Base-by-base conservation (phyloP, 352 stramenopile genomes). In the Phytopythium mirpurense region DNA sequence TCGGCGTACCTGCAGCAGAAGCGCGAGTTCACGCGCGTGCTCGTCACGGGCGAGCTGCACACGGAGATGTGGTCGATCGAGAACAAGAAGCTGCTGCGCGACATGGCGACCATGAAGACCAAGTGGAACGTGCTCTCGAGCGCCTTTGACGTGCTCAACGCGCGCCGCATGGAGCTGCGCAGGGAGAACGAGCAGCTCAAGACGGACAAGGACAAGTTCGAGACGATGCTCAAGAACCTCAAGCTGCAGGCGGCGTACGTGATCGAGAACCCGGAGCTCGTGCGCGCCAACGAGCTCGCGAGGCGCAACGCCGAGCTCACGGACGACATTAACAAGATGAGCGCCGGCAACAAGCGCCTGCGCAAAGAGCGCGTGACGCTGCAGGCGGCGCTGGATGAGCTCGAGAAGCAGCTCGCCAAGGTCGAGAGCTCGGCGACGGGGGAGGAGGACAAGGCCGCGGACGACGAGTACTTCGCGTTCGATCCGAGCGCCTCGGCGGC, bases 51-150 rank as follows among this genome's bases (percentile, higher is more conserved):
- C 36, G 83, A 94, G 45, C 62, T 94, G 47, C 76, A 89, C 64
- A 89, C 72, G 21, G 83, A 94, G 56, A 85, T 94, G 62, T 94
- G 83, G 83, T 69, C 60, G 21, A 90, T 92, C 52, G 83, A 94
- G 59, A 91, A 82, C 50, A 88, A 90, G 51, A 94, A 94, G 56
- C 58, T 92, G 44, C 51, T 79, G 48, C 70, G 78, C 7, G 78
- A 77, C 32, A 59, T 81, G 53, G 63, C 48, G n/a, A 46, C 67
- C 53, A 60, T 79, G 49, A 63, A 78, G n/a, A 72, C 74, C 54
- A 94, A 94, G 45, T 90, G 77, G 75, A 62, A 74, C 26, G 78
- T 78, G 15, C 70, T 94, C 15, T 90, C 81, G 36, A 74, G 43
- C 21, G 82, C 86, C 37, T 84, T 89, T 48, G 77, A 90, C 57